phyloP scores from a whole-genome alignment of 164 flowering plant genomes.

The Kalanchoe fedtschenkoi region DNA sequence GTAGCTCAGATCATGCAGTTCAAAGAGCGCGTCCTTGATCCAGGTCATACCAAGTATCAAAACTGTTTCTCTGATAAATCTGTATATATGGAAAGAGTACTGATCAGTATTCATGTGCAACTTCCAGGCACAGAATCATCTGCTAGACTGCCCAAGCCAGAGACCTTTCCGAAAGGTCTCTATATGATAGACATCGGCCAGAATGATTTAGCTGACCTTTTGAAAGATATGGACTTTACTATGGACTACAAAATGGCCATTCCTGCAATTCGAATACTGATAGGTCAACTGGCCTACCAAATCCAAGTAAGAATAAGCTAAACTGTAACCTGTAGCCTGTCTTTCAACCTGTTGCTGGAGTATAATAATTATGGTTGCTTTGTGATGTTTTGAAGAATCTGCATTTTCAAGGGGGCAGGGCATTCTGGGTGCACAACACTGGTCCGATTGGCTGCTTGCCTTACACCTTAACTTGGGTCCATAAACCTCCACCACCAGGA shows the following conservation, averaged over 20 bases:
- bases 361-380: not conserved
- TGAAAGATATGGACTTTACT: conserved; percentile 20
- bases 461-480: conserved; percentile 8
- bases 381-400: not conserved
- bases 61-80: not conserved
- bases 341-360: not conserved
- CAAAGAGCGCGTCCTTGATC: conserved; percentile 18
- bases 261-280: conserved; percentile 36
- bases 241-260: too few relatives aligned
- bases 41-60: not conserved
- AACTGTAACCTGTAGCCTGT: not conserved
- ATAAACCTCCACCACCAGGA: not conserved
- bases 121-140: conserved; percentile 8
- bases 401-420: conserved; percentile 2
- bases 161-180: conserved; percentile 51
- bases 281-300: conserved; percentile 22
- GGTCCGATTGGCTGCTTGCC: conserved; percentile 6
- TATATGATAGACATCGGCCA: conserved; percentile 60
- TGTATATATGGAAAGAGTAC: conserved; percentile 18
- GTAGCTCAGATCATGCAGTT: conserved; percentile 29
- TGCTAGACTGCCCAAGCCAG: conserved; percentile 29
- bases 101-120: not conserved
- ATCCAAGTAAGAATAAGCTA: conserved; percentile 8
- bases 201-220: conserved; percentile 42
- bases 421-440: conserved; percentile 10